These are phyloP conservation scores for Knufia fluminis DNA, from an alignment of 2,329 filamentous ascomycete genomes.

Conservation along the genomic window DNA sequence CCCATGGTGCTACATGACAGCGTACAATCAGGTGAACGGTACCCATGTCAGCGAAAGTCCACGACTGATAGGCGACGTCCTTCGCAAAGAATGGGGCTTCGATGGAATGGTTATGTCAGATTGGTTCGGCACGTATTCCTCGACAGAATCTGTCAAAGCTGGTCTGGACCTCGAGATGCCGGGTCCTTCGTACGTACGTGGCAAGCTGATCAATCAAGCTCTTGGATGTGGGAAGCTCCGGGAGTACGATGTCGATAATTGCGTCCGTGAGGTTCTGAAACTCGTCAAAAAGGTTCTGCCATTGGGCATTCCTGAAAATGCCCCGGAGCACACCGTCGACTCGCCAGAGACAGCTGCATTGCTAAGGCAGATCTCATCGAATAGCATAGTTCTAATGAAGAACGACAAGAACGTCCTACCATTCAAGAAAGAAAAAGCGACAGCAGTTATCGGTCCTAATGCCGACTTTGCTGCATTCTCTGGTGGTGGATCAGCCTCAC, in stretches of 20 bases:
- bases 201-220: constrained; percentile 31
- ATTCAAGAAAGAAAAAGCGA: constrained; percentile 36
- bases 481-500: constrained; percentile 57
- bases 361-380: constrained; percentile 56
- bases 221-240: constrained; percentile 49
- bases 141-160: constrained; percentile 36
- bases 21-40: constrained; percentile 51
- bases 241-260: constrained; percentile 46
- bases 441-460: constrained; percentile 48
- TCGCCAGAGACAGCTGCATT: constrained; percentile 55
- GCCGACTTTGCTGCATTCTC: constrained; percentile 41
- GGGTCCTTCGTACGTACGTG: constrained; percentile 37
- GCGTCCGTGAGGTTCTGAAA: constrained; percentile 49
- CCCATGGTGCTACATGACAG: constrained; percentile 49
- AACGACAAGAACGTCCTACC: constrained; percentile 59
- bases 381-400: constrained; percentile 65
- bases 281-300: constrained; percentile 50
- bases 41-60: constrained; percentile 37
- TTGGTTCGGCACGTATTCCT: constrained; percentile 41
- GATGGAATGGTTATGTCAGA: constrained; percentile 40
- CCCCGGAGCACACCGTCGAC: constrained; percentile 46
- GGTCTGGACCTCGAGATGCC: constrained; percentile 42
- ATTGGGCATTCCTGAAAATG: constrained; percentile 46
- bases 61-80: constrained; percentile 33
- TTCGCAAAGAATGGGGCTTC: constrained; percentile 40